Base-by-base conservation (phyloP, 306 rosid species). In the Amphicarpaea edgeworthii region DNA sequence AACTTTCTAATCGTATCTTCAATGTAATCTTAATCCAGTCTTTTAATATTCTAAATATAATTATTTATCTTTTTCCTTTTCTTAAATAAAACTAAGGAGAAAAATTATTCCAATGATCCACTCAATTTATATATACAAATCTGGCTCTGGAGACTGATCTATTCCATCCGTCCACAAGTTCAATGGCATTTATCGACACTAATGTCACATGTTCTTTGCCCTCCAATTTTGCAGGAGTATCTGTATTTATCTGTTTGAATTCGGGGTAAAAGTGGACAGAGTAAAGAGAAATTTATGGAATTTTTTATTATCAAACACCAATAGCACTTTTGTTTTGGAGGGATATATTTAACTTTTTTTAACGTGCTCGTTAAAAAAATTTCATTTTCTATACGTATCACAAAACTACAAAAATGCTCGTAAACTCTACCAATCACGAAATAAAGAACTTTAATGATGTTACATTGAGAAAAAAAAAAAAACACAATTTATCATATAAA, bases 1-100 rank as follows among this genome's bases (percentile, higher is more conserved):
- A 53, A 53, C 55, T 16, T 82, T 77, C 6, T 67, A 60, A 79
- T 76, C 82, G 72, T 50, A 85, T 79, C 76, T 82, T 76, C 51
- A 4, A 28, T 26, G 72, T 15, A 61, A 79, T 82, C 80, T 43
- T 26, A 69, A 70, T 55, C 45, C 24, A 41, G 7, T 17, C 63
- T 74, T 75, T 53, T 67, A 47, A 71, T 65, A 76, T 66, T 80
- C 77, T 12, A 19, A 3, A 16, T 70, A 21, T 57, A 16, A 14
- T 66, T 4, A 55, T 12, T 67, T 65, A n/a, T n/a, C n/a, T 43
- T 43, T 19, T 12, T 45, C 16, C 41, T 70, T 65, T 30, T 43
- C 38, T 16, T 21, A 32, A 42, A 12, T 20, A 32, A 42, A 66
- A 73, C 64, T 2, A 66, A 3, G 76, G 64, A 45, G 34, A 43